These are phyloP conservation scores for Zizania latifolia DNA, from an alignment of 176 grass and related monocot species.

Conservation along the genomic window DNA sequence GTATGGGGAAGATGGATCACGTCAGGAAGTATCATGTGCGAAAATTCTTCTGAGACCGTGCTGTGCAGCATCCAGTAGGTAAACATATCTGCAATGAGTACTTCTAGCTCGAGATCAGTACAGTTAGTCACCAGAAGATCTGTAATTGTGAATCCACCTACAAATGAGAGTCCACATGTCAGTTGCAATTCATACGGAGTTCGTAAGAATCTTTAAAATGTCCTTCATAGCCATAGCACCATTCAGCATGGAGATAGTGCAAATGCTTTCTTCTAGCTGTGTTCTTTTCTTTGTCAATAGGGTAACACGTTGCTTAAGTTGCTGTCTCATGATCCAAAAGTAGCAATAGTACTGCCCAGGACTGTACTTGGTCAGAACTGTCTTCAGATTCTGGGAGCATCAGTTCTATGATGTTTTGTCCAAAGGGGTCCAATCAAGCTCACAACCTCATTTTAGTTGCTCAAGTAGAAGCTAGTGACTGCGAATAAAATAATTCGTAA, in stretches of 20 bases:
- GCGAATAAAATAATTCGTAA: constrained; percentile 10
- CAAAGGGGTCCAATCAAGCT: constrained; percentile 38
- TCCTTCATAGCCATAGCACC: not conserved
- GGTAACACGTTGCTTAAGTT: not conserved
- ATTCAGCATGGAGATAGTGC: not conserved
- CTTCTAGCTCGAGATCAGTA: not conserved
- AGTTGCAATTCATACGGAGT: not conserved
- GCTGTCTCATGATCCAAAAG: constrained; percentile 11
- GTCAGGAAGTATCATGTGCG: not conserved
- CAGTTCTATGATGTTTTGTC: constrained; percentile 31
- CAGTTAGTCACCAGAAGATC: not conserved
- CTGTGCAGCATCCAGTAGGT: not conserved
- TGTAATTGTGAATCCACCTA: not conserved
- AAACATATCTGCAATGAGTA: not conserved
- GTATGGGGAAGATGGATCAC: constrained; percentile 2
- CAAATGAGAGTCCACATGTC: not conserved
- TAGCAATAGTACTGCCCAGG: constrained; percentile 17
- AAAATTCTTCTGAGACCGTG: not conserved
- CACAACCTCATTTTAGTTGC: constrained; percentile 5
- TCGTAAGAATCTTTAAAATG: not conserved
- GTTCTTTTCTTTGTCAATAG: constrained; percentile 17
- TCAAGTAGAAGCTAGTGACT: constrained; percentile 6
- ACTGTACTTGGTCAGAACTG: constrained; percentile 22
- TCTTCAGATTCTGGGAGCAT: constrained; percentile 33
- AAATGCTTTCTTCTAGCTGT: constrained; percentile 1